phyloP scores from a whole-genome alignment of 345 rosid genomes.

The Pugionium dolabratum region DNA sequence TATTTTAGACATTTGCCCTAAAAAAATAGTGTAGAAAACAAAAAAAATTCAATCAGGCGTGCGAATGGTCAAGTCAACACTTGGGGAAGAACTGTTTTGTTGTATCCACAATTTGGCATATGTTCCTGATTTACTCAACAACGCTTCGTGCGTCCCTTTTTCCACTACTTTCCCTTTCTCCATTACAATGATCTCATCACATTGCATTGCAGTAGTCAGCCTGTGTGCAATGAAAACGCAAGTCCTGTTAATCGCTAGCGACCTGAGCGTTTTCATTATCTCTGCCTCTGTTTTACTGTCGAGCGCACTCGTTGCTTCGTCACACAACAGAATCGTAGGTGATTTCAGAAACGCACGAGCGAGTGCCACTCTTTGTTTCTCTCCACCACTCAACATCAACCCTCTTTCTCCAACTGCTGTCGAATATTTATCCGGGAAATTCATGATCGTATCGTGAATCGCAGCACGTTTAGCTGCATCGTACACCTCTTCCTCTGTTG shows the following conservation, averaged over 20 bases:
- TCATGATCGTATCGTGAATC: constrained; percentile 86
- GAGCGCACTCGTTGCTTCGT: constrained; percentile 95
- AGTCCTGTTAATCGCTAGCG: constrained; percentile 74
- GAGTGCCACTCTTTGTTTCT: constrained; percentile 93
- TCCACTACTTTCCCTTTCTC: constrained; percentile 89
- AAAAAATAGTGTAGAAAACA: background rate
- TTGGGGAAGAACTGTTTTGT: constrained; percentile 50
- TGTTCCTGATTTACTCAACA: constrained; percentile 66
- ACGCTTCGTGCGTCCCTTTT: constrained; percentile 77
- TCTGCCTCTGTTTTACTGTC: constrained; percentile 95
- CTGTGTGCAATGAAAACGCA: constrained; percentile 90
- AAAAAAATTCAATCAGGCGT: background rate
- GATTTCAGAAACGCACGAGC: constrained; percentile 93
- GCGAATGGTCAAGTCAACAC: background rate
- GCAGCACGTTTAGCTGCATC: constrained; percentile 84
- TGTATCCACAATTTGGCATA: constrained; percentile 89
- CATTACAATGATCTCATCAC: constrained; percentile 93
- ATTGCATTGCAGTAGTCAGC: constrained; percentile 98
- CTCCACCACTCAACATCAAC: constrained; percentile 94
- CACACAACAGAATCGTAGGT: constrained; percentile 79
- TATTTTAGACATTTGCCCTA: too few species aligned
- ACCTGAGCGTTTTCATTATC: constrained; percentile 76
- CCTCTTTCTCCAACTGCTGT: constrained; percentile 96
- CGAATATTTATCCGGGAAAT: constrained; percentile 75
- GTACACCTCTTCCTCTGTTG: constrained; percentile 83